Evolutionary conservation across 176 grass and related monocot species (phyloP).

Genomic region (Paspalum vaginatum): DNA sequence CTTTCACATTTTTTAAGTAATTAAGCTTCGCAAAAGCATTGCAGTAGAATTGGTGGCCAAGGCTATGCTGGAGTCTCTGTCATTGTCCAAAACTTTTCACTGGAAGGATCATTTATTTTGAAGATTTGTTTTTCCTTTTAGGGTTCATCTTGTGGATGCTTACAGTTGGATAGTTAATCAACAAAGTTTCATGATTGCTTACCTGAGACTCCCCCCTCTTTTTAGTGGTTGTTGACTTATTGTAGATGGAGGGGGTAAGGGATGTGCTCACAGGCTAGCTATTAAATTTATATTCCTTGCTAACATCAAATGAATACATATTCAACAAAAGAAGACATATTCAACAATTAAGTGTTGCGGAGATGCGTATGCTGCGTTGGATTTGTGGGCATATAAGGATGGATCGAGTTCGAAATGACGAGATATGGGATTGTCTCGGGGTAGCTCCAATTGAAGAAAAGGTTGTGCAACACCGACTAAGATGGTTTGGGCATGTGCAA

Average conservation of each 20-base stretch:
- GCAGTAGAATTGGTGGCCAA: background rate
- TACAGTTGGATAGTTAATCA: background rate
- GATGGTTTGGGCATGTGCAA: no score
- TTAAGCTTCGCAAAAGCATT: background rate
- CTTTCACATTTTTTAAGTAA: background rate
- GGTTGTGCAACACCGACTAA: no score
- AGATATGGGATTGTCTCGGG: no score
- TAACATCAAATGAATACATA: slow-evolving; percentile 29
- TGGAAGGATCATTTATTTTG: background rate
- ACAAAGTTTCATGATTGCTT: background rate
- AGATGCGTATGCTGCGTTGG: no score
- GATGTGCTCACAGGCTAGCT: background rate
- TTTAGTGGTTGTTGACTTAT: background rate
- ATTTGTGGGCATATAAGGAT: no score
- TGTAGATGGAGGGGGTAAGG: background rate
- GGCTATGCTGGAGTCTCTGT: background rate
- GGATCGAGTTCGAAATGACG: no score
- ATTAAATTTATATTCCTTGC: slow-evolving; percentile 20
- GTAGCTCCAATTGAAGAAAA: no score
- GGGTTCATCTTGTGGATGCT: slow-evolving; percentile 25
- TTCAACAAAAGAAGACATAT: no score
- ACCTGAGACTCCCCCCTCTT: background rate
- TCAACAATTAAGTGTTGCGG: no score
- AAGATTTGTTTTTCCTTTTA: slow-evolving; percentile 23
- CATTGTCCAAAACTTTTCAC: background rate